Conservation (phyloP, 305 asterid genomes). For the Solanum hybrid region DNA sequence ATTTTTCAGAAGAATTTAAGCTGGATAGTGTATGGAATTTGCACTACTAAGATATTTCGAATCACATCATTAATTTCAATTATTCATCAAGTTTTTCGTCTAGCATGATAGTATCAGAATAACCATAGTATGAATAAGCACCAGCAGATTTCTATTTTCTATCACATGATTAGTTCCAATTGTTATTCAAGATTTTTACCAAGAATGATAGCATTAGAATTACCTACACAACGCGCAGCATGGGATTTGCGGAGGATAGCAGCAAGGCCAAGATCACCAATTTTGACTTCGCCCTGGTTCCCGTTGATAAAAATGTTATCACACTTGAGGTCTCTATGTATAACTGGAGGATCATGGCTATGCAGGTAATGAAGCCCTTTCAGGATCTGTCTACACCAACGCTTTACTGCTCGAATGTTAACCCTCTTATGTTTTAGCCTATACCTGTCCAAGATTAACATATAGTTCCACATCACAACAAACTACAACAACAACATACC, state of each 20-base stretch:
- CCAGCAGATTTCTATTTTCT: not conserved
- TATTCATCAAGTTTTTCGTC: not conserved
- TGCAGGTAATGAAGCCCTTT: slow-evolving; percentile 77
- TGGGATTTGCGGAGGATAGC: slow-evolving; percentile 70
- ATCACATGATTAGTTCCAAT: not conserved
- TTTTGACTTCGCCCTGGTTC: slow-evolving; percentile 77
- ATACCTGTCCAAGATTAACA: slow-evolving; percentile 31
- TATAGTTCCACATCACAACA: not conserved
- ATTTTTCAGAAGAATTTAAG: not conserved
- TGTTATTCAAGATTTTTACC: not conserved
- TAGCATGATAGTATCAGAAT: not conserved
- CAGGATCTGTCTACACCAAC: slow-evolving; percentile 81
- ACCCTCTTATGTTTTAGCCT: slow-evolving; percentile 73
- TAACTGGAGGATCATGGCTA: slow-evolving; percentile 70
- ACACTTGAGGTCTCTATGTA: slow-evolving; percentile 81
- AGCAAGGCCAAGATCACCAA: slow-evolving; percentile 87
- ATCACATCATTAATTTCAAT: not conserved
- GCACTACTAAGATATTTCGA: not conserved
- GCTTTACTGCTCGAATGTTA: slow-evolving; percentile 72
- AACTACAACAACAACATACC: not conserved
- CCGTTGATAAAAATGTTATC: slow-evolving; percentile 84
- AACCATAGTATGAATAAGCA: not conserved
- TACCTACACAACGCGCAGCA: slow-evolving; percentile 73
- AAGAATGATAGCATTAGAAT: slow-evolving; percentile 1
- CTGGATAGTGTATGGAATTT: not conserved